phyloP scores from a whole-genome alignment of 2,329 filamentous ascomycete species.

The Trichoderma breve region DNA sequence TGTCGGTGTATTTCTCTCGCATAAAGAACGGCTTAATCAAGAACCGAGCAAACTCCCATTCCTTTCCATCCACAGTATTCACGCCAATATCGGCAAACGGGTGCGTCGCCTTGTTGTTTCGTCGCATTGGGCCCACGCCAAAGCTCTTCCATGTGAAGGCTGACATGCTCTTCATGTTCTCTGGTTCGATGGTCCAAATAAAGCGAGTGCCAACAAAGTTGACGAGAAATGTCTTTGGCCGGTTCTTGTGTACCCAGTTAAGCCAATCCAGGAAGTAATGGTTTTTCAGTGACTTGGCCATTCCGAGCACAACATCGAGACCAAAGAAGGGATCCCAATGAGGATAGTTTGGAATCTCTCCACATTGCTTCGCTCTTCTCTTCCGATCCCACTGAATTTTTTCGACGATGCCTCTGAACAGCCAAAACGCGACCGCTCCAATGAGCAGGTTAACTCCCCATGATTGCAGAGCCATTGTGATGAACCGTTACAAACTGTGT shows the following conservation, averaged over 20 bases:
- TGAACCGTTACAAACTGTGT: no score
- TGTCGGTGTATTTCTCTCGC: not conserved
- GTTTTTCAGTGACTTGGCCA: not conserved
- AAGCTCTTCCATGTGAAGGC: not conserved
- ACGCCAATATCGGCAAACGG: not conserved
- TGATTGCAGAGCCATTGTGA: no score
- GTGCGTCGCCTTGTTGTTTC: not conserved
- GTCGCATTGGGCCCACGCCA: not conserved
- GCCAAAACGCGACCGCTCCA: no score
- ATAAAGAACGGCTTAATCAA: slow-evolving; percentile 3
- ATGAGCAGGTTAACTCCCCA: no score
- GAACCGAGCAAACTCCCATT: not conserved
- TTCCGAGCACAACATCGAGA: no score
- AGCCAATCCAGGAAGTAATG: not conserved
- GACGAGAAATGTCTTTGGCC: not conserved
- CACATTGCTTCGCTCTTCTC: no score
- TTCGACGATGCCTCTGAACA: no score
- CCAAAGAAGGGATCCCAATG: no score
- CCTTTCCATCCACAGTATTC: not conserved
- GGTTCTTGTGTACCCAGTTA: not conserved
- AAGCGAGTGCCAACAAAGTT: not conserved
- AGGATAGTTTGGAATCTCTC: no score
- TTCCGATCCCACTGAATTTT: no score
- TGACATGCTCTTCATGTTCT: slow-evolving; percentile 11
- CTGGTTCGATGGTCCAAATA: not conserved